phyloP scores from a whole-genome alignment of 306 rosid species.

The Mimosa bimucronata region DNA sequence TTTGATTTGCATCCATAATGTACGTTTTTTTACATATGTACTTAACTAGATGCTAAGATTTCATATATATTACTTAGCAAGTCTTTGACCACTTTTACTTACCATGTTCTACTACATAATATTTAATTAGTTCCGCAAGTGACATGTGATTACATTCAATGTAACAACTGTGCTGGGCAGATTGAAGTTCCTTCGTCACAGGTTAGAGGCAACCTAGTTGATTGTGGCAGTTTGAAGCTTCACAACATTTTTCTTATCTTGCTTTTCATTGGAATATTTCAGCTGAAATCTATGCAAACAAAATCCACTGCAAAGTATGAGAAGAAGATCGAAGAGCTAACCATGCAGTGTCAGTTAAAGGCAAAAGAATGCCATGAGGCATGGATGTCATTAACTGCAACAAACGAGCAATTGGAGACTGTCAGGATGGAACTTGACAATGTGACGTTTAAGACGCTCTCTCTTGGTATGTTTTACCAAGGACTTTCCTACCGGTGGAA shows the following conservation, averaged over 20 bases:
- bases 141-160: slow-evolving; percentile 53
- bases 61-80: slow-evolving; percentile 19
- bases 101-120: background rate
- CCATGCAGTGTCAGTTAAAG: slow-evolving; percentile 65
- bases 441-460: slow-evolving; percentile 62
- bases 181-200: slow-evolving; percentile 75
- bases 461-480: slow-evolving; percentile 53
- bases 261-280: slow-evolving; percentile 42
- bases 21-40: background rate
- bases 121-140: slow-evolving; percentile 57
- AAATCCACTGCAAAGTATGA: slow-evolving; percentile 70
- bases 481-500: slow-evolving; percentile 10
- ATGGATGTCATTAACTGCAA: slow-evolving; percentile 82
- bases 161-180: slow-evolving; percentile 60
- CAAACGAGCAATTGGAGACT: slow-evolving; percentile 68
- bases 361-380: slow-evolving; percentile 89
- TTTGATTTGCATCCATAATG: slow-evolving; percentile 16
- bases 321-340: slow-evolving; percentile 75
- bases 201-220: slow-evolving; percentile 54
- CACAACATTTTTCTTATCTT: slow-evolving; percentile 41
- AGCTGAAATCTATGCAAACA: slow-evolving; percentile 69
- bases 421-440: slow-evolving; percentile 80
- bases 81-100: slow-evolving; percentile 15
- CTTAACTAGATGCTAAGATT: slow-evolving; percentile 25
- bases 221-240: slow-evolving; percentile 33